Percentiles rank a stretch among this genome's conserved stretches.
Conservation (phyloP, 2,329 filamentous ascomycete genomes). For the Nemania sp. region DNA sequence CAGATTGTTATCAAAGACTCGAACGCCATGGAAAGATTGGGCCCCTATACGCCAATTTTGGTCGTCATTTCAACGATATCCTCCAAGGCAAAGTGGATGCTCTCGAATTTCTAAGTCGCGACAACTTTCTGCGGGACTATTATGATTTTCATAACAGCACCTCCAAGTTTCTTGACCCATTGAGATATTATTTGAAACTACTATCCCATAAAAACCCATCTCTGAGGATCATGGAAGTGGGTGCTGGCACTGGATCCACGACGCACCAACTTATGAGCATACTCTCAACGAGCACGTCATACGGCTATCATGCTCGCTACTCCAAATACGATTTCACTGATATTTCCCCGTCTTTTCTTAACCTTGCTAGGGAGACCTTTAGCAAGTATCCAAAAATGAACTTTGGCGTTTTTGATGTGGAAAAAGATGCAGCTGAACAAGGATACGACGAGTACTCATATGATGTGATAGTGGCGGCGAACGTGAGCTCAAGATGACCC, state of each 20-base stretch:
- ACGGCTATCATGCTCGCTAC: slow-evolving; percentile 29
- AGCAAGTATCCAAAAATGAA: slow-evolving; percentile 11
- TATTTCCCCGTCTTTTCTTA: slow-evolving; percentile 38
- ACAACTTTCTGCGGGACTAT: too few relatives aligned
- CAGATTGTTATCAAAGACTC: too few relatives aligned
- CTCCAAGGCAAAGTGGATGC: too few relatives aligned
- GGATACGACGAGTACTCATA: slow-evolving; percentile 20
- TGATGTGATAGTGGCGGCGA: slow-evolving; percentile 28
- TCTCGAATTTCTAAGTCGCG: too few relatives aligned
- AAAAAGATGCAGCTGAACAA: slow-evolving; percentile 19
- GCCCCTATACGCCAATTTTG: too few relatives aligned
- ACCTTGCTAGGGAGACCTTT: slow-evolving; percentile 19
- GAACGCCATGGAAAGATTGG: too few relatives aligned
- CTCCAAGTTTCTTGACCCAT: too few relatives aligned
- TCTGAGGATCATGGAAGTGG: slow-evolving; percentile 45
- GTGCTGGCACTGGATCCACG: slow-evolving; percentile 44
- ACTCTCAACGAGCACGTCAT: slow-evolving; percentile 29
- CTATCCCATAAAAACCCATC: slow-evolving; percentile 40
- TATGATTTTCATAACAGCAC: too few relatives aligned
- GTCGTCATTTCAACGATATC: too few relatives aligned
- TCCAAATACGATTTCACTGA: slow-evolving; percentile 46
- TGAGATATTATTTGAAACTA: too few relatives aligned
- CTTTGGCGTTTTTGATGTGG: slow-evolving; percentile 24
- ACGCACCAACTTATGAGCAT: slow-evolving; percentile 37
- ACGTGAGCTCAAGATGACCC: too few relatives aligned